Base-by-base conservation (phyloP, 441 rosid species). In the Populus hybrid region DNA sequence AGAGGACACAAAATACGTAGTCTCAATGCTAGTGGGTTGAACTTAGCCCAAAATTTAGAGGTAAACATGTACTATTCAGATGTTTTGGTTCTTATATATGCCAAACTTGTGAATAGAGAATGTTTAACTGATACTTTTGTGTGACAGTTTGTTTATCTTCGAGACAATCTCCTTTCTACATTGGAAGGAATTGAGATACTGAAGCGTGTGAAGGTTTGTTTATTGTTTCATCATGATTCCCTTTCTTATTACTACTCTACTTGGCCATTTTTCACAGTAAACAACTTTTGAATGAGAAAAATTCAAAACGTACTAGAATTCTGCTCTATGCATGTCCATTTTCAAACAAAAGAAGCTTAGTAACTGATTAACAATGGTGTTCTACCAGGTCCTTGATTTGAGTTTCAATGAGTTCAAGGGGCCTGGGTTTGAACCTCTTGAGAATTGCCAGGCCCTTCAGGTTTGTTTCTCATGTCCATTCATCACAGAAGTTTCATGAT, bases 401-500 rank as follows among this genome's bases (percentile, higher is more conserved):
- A 94, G 99, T 86, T 96, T 94, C 87, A 96, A 94, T 90, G 99
- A 96, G 83, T 96, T 96, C 85, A 96, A 94, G 87, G 99, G 99
- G 76, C 98, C 99, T 71, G 98, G 93, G 69, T 96, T 96, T 88
- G 99, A 96, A 81, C 99, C 99, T 75, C 97, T 96, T 61, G 96
- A 84, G 83, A 93, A 91, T 86, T 96, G 98, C 90, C 91, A 90
- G 86, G 88, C 88, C 78, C 86, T 96, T 57, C 99, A 96, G 98
- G 99, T 93, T 86, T 77, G 86, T 76, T 79, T 78, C 76, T 81
- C 75, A 77, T 81, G 26, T 78, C 77, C 14, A 74, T 65, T 88
- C 71, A 67, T 80, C 78, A 66, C 69, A 74, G 50, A 73, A 68
- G 30, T 72, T 78, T 36, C 28, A 65, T 72, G 26, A 74, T 42